These are phyloP conservation scores for Setaria italica DNA, from an alignment of 202 grass and related monocot species.

Conservation along the genomic window DNA sequence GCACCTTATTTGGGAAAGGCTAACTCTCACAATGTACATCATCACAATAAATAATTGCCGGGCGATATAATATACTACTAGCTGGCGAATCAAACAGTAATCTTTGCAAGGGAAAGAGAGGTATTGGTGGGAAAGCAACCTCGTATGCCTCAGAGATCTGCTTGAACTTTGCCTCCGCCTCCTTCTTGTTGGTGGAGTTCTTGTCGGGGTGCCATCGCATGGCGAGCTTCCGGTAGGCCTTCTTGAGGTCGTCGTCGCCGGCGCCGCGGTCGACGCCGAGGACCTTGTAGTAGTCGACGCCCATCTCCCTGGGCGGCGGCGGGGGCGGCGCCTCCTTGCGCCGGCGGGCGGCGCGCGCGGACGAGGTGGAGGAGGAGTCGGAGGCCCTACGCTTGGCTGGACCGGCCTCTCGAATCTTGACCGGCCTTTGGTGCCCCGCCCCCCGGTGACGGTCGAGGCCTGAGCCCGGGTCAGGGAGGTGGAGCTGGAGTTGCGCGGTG, in stretches of 20 bases:
- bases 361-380: conserved; percentile 14
- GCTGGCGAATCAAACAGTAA: neutral
- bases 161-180: conserved; percentile 97
- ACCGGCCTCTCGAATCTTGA: conserved; percentile 66
- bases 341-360: conserved; percentile 39
- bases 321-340: conserved; percentile 40
- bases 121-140: conserved; percentile 20
- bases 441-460: too few species aligned
- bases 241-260: conserved; percentile 89
- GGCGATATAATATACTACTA: neutral
- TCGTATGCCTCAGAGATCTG: conserved; percentile 95
- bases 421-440: conserved; percentile 3
- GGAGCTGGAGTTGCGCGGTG: too few species aligned
- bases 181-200: conserved; percentile 81
- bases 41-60: neutral
- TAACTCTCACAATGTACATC: neutral
- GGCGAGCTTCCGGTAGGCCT: conserved; percentile 86
- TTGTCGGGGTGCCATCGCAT: conserved; percentile 94
- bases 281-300: conserved; percentile 87
- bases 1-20: neutral
- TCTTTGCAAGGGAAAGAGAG: neutral
- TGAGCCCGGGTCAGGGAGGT: too few species aligned
- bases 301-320: conserved; percentile 56
- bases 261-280: conserved; percentile 74
- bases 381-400: conserved; percentile 46